phyloP scores from a whole-genome alignment of 371 early-diverging fungal genomes.

The Furculomyces boomerangus region DNA sequence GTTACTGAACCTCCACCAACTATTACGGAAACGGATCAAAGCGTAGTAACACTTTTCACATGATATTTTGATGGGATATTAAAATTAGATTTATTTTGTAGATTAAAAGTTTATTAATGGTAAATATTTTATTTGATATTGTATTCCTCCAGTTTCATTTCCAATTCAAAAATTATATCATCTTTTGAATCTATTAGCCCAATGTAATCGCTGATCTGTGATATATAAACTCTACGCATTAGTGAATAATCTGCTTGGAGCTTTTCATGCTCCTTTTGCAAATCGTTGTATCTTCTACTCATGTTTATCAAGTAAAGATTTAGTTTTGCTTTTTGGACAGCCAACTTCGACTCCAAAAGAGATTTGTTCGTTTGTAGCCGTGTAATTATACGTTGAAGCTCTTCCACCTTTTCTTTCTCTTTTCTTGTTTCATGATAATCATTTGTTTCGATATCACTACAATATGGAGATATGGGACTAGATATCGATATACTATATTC shows the following conservation, averaged over 20 bases:
- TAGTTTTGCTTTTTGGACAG: not conserved
- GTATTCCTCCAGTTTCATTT: not conserved
- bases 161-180: conserved; percentile 1
- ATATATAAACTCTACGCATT: not conserved
- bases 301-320: not conserved
- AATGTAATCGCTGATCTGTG: not conserved
- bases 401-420: not conserved
- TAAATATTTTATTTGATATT: not conserved
- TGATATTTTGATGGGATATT: not conserved
- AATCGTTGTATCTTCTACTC: too few species aligned
- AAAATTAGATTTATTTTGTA: not conserved
- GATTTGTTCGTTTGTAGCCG: not conserved
- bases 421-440: too few species aligned
- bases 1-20: not conserved
- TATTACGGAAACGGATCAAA: not conserved
- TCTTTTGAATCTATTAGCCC: not conserved
- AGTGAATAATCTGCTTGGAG: not conserved
- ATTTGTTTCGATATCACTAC: too few species aligned
- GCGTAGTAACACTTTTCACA: not conserved
- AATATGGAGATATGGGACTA: too few species aligned
- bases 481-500: too few species aligned
- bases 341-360: not conserved
- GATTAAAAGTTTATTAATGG: not conserved
- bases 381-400: not conserved
- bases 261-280: not conserved